Conservation (phyloP, 768 basidiomycete species). For the Lepiota subincarnata region DNA sequence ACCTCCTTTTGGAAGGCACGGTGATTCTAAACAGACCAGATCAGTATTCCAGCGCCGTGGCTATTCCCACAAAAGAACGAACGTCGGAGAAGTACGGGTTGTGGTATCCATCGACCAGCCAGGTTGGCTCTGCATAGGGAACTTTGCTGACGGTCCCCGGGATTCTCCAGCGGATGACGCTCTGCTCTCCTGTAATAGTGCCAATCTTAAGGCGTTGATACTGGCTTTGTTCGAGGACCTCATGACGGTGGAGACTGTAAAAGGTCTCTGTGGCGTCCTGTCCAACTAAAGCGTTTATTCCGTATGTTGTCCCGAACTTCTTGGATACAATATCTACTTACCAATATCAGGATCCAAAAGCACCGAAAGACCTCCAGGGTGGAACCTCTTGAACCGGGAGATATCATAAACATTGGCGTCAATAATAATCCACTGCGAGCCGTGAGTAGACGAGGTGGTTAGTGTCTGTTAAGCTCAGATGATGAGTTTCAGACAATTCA, state of each 20-base stretch:
- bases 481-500: constrained; percentile 21
- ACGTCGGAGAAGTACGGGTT: constrained; percentile 75
- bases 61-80: constrained; percentile 17
- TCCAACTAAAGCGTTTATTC: constrained; percentile 50
- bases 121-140: constrained; percentile 87
- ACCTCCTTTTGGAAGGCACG: constrained; percentile 54
- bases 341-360: constrained; percentile 74
- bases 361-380: constrained; percentile 78
- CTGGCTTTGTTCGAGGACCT: constrained; percentile 74
- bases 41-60: constrained; percentile 31
- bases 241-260: constrained; percentile 84
- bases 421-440: constrained; percentile 70
- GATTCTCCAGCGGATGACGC: constrained; percentile 42
- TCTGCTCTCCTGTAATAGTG: constrained; percentile 58
- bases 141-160: constrained; percentile 65
- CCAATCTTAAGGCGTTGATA: constrained; percentile 75
- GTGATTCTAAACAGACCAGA: constrained; percentile 40
- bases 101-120: constrained; percentile 67
- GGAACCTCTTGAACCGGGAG: constrained; percentile 70
- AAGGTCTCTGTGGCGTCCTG: constrained; percentile 86
- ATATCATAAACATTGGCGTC: constrained; percentile 84
- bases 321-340: constrained; percentile 25
- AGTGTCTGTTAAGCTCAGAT: neutral
- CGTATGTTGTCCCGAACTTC: neutral
- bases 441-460: neutral